Conservation (phyloP, 2,329 filamentous ascomycete genomes). For the Pseudocercospora eumusae region DNA sequence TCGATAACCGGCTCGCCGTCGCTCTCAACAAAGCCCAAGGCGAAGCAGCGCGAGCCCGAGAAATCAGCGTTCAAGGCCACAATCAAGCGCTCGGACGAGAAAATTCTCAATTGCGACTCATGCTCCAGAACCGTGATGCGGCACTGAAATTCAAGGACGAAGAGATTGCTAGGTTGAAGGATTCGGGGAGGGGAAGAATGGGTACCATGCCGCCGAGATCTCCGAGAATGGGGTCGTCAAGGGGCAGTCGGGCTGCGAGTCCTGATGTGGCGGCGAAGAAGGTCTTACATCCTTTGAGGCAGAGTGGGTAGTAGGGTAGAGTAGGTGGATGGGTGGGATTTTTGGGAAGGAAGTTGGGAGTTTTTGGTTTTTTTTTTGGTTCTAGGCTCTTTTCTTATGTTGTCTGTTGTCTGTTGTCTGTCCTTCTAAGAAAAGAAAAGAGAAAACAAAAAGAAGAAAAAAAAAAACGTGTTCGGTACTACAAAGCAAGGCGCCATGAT, state of each 20-base stretch:
- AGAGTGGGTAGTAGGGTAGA: conserved; percentile 6
- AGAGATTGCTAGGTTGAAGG: conserved; percentile 39
- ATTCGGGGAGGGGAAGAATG: conserved; percentile 38
- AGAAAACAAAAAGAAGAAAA: too few species aligned
- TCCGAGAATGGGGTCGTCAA: conserved; percentile 37
- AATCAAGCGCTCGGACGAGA: conserved; percentile 31
- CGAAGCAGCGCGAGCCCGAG: conserved; percentile 32
- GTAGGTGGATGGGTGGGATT: too few species aligned
- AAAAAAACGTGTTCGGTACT: too few species aligned
- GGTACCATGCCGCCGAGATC: conserved; percentile 41
- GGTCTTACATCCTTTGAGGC: conserved; percentile 31
- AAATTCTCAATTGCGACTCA: conserved; percentile 33
- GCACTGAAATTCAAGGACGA: conserved; percentile 39
- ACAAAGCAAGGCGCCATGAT: too few species aligned
- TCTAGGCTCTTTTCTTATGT: too few species aligned
- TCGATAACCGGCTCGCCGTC: conserved; percentile 43
- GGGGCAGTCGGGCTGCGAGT: conserved; percentile 35
- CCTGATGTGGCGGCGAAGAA: conserved; percentile 30
- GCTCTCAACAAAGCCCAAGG: conserved; percentile 35
- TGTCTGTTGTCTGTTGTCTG: too few species aligned
- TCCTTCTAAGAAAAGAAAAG: too few species aligned
- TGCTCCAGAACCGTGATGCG: conserved; percentile 34
- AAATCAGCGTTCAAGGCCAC: conserved; percentile 31
- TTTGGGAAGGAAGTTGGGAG: too few species aligned
- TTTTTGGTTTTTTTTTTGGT: too few species aligned